Conservation (phyloP, 78 protist species). For the Isochrysis galbana region DNA sequence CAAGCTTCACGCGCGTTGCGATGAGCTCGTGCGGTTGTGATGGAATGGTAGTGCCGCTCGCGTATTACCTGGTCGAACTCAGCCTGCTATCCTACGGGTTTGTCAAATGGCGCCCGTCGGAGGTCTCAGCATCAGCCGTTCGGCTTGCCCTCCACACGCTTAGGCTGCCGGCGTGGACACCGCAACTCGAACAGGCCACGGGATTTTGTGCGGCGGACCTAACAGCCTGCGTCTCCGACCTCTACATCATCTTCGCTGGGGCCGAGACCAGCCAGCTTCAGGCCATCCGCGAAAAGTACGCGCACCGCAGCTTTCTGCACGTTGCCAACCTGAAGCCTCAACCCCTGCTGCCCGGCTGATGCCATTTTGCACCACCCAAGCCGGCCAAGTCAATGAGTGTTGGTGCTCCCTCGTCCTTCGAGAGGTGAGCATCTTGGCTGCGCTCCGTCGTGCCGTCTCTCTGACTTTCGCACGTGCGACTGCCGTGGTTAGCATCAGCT, state of each 20-base stretch:
- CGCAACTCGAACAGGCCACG: background rate
- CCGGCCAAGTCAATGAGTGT: no score
- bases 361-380: no score
- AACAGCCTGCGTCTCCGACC: background rate
- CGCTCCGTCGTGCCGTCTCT: no score
- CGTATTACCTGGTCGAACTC: slow-evolving; percentile 56
- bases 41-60: no score
- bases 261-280: background rate
- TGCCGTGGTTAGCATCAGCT: no score
- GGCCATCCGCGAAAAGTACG: slow-evolving; percentile 45
- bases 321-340: slow-evolving; percentile 13
- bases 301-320: background rate
- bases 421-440: no score
- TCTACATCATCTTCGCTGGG: background rate
- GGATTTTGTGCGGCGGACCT: background rate
- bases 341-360: no score
- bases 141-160: slow-evolving; percentile 43
- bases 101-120: slow-evolving; percentile 52
- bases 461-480: no score
- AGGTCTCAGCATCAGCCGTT: slow-evolving; percentile 58
- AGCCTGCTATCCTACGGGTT: slow-evolving; percentile 46
- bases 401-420: no score
- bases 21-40: no score
- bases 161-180: background rate
- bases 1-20: background rate